Conservation (phyloP, 2,329 filamentous ascomycete species). For the Neonectria neomacrospora region DNA sequence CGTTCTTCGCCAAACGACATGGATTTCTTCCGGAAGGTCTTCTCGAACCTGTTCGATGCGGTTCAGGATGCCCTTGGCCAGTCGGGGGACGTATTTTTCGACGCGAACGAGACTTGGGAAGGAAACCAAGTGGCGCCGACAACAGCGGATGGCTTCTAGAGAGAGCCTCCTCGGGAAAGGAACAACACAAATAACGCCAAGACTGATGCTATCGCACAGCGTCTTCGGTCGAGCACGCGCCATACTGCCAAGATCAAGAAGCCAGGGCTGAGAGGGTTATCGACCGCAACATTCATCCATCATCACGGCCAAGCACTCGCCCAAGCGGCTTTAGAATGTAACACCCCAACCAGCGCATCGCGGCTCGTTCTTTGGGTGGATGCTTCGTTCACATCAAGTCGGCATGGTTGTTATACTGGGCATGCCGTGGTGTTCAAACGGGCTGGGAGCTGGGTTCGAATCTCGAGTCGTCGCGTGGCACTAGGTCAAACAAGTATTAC, state of each 20-base stretch:
- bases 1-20: neutral
- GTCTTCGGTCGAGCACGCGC: neutral
- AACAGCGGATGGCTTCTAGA: neutral
- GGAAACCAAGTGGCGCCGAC: neutral
- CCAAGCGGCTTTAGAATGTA: neutral
- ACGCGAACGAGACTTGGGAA: neutral
- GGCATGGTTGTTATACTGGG: neutral
- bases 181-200: neutral
- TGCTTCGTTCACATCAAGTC: constrained; percentile 1
- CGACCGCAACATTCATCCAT: neutral
- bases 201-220: neutral
- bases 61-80: neutral
- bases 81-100: neutral
- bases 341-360: neutral
- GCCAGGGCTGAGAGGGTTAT: neutral
- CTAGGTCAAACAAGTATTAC: neutral
- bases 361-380: constrained; percentile 26
- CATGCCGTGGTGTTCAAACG: constrained; percentile 17
- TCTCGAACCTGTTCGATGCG: neutral
- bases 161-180: neutral
- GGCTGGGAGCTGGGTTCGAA: constrained; percentile 23
- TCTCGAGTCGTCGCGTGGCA: constrained; percentile 5
- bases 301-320: constrained; percentile 3
- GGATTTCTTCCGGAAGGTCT: neutral
- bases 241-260: neutral